These are phyloP conservation scores for Phlegmacium glaucopus DNA, from an alignment of 768 basidiomycete species.

Conservation along the genomic window DNA sequence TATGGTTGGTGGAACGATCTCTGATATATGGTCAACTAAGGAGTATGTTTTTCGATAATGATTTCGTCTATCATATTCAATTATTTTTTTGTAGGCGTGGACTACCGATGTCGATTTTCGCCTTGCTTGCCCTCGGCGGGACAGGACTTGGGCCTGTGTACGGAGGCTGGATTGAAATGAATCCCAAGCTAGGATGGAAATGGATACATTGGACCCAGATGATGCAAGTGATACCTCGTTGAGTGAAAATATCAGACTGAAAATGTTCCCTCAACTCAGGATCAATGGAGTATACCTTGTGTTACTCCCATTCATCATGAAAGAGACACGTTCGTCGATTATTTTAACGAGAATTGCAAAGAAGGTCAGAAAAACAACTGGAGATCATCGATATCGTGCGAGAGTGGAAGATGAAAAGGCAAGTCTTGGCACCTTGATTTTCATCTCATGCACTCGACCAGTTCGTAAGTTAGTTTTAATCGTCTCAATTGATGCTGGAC, in stretches of 20 bases:
- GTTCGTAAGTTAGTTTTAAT: constrained; percentile 47
- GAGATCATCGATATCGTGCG: constrained; percentile 59
- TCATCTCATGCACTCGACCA: constrained; percentile 67
- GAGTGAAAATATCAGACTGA: background rate
- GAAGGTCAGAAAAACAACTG: constrained; percentile 60
- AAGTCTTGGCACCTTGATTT: constrained; percentile 56
- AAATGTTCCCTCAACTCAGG: constrained; percentile 27
- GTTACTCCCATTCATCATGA: constrained; percentile 51
- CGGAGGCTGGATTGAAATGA: constrained; percentile 28
- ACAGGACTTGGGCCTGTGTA: constrained; percentile 22
- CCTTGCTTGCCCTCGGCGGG: constrained; percentile 52
- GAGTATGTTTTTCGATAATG: constrained; percentile 39
- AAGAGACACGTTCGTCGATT: constrained; percentile 72
- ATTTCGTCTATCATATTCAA: background rate
- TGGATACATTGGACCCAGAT: constrained; percentile 30
- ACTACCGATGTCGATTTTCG: constrained; percentile 74
- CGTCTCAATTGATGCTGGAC: background rate
- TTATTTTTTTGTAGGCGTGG: constrained; percentile 55
- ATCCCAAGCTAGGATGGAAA: constrained; percentile 22
- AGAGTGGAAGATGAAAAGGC: constrained; percentile 61
- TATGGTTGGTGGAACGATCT: constrained; percentile 73
- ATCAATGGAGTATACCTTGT: constrained; percentile 48
- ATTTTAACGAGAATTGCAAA: constrained; percentile 65
- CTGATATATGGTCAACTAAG: constrained; percentile 62
- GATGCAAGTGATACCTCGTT: constrained; percentile 17